A percentile compares a stretch with the other conserved stretches of the same genome.
Evolutionary conservation across 164 flowering plant genomes (phyloP).

Genomic region (Tinospora cordifolia): DNA sequence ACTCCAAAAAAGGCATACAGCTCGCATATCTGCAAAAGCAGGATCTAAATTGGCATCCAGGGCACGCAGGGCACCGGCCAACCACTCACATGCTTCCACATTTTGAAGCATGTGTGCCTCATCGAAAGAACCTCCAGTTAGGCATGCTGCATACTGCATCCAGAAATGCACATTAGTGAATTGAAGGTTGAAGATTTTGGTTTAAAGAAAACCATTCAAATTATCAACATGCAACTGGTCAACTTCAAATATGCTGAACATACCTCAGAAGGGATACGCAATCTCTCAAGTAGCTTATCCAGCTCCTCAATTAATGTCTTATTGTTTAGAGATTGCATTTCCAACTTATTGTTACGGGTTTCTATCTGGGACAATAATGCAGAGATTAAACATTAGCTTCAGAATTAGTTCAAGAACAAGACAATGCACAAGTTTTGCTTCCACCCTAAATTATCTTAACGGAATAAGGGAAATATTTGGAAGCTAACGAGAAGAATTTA

Average conservation of each 20-base stretch:
- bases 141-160: constrained; percentile 74
- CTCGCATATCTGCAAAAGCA: constrained; percentile 69
- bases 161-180: constrained; percentile 13
- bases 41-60: constrained; percentile 77
- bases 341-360: constrained; percentile 91
- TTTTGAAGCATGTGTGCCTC: constrained; percentile 88
- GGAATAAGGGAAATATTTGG: neutral
- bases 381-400: neutral
- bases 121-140: constrained; percentile 90
- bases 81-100: constrained; percentile 97
- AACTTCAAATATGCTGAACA: constrained; percentile 11
- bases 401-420: neutral
- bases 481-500: constrained; percentile 2
- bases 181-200: neutral
- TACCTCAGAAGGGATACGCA: constrained; percentile 93
- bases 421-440: neutral
- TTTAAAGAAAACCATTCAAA: neutral
- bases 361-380: constrained; percentile 60
- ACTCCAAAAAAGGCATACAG: constrained; percentile 45
- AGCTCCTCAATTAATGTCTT: constrained; percentile 82
- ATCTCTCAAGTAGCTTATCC: constrained; percentile 79
- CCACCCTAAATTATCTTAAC: neutral
- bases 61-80: constrained; percentile 61
- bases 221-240: constrained; percentile 5
- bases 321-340: constrained; percentile 96